Evolutionary conservation across 495 filamentous ascomycete genomes (phyloP).

Genomic region (Copromyces sp.): DNA sequence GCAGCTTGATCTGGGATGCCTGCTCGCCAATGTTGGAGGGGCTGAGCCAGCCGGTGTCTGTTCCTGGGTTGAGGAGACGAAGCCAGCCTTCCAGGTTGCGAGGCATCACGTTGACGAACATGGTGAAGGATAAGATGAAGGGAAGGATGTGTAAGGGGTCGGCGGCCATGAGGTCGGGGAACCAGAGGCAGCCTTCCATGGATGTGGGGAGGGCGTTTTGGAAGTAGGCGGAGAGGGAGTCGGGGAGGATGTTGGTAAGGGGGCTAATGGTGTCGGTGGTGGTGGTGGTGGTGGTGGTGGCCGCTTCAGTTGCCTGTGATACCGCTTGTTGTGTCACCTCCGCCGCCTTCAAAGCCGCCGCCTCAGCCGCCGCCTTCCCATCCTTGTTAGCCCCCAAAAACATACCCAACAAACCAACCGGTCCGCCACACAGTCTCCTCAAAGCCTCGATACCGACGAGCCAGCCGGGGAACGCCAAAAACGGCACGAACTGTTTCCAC

Average conservation of each 20-base stretch:
- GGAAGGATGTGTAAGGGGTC: slow-evolving; percentile 66
- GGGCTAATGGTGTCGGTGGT: not conserved
- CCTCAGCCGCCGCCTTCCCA: slow-evolving; percentile 1
- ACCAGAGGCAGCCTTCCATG: slow-evolving; percentile 77
- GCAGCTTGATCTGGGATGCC: not conserved
- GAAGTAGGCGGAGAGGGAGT: not conserved
- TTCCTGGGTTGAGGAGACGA: not conserved
- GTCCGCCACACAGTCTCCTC: slow-evolving; percentile 51
- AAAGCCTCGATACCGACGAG: slow-evolving; percentile 57
- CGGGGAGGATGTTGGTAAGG: not conserved
- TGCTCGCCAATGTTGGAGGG: not conserved
- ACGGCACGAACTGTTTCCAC: slow-evolving; percentile 37
- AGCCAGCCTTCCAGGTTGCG: not conserved
- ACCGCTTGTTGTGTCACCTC: not conserved
- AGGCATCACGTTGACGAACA: slow-evolving; percentile 36
- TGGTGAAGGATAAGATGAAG: slow-evolving; percentile 38
- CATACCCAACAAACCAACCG: slow-evolving; percentile 41
- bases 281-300: not conserved
- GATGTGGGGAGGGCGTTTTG: slow-evolving; percentile 11
- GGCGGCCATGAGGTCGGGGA: slow-evolving; percentile 58
- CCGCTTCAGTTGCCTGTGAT: not conserved
- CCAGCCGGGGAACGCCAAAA: slow-evolving; percentile 53
- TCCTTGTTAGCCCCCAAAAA: slow-evolving; percentile 9
- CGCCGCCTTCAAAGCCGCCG: not conserved
- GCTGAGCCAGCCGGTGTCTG: not conserved